phyloP scores from a whole-genome alignment of 1,284 basidiomycete genomes.

The Hemileccinum hortonii region DNA sequence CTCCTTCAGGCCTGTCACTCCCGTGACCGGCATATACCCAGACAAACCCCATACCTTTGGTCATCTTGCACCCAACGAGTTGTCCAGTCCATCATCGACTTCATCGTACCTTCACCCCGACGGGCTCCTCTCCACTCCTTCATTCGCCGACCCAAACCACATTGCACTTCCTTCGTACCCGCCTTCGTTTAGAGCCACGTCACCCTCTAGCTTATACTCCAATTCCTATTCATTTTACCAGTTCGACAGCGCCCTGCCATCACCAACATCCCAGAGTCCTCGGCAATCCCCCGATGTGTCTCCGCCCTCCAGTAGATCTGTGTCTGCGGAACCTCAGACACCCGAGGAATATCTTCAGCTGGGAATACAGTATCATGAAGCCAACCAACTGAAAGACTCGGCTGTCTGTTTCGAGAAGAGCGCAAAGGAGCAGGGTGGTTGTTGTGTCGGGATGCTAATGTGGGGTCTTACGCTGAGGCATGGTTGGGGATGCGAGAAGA shows the following conservation, averaged over 20 bases:
- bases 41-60: background rate
- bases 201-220: constrained; percentile 59
- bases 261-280: constrained; percentile 38
- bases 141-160: constrained; percentile 9
- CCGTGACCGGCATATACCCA: constrained; percentile 21
- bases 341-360: constrained; percentile 69
- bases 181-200: constrained; percentile 37
- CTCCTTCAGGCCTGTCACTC: constrained; percentile 19
- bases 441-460: constrained; percentile 90
- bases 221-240: constrained; percentile 62
- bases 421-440: constrained; percentile 75
- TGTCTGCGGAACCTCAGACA: constrained; percentile 32
- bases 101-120: constrained; percentile 23
- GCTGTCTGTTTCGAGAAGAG: constrained; percentile 79
- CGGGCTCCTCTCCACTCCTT: constrained; percentile 16
- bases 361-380: constrained; percentile 82
- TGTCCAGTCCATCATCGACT: background rate
- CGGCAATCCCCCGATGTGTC: constrained; percentile 19
- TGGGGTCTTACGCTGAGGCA: constrained; percentile 86
- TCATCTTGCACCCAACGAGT: background rate
- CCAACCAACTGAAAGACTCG: constrained; percentile 70
- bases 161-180: constrained; percentile 25
- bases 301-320: constrained; percentile 17
- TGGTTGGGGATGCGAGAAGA: constrained; percentile 83
- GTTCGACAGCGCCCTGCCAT: constrained; percentile 42